Base-by-base conservation (phyloP, 108 stramenopile genomes). In the Epithemia pelagica region DNA sequence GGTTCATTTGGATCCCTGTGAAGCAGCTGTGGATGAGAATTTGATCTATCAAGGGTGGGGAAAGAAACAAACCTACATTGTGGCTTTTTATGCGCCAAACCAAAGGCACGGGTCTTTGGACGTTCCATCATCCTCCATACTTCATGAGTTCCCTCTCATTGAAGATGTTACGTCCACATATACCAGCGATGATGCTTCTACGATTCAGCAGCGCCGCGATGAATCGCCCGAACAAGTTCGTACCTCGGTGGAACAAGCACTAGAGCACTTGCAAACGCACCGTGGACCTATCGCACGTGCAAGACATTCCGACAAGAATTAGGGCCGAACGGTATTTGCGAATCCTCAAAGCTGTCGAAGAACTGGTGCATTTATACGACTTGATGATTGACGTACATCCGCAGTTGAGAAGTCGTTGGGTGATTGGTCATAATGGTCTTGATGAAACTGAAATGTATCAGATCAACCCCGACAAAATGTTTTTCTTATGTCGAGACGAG, bases 1-100 rank as follows among this genome's bases (percentile, higher is more conserved):
- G 85, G 67, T 86, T n/a, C 85, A 86, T 66, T 52, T 80, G 23
- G 85, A 86, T 74, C 85, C 85, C 46, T 86, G 85, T 65, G 82
- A 86, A 68, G 85, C 85, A 5, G 74, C 82, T 20, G 69, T 86
- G 8, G 85, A 86, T 68, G 64, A 83, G 30, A 80, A 82, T 52
- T 69, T 77, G 21, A 60, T 86, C 54, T 86, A 86, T 46, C 61
- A 83, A 60, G 76, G 70, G 5, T 86, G 85, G 85, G 82, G 85
- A 3, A 86, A 86, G 67, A 74, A 81, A 64, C 85, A 86, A 77
- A 83, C 82, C 20, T 82, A 78, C 54, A 83, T 86, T 51, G 28
- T 86, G 23, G 85, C 77, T 27, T 81, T 86, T 59, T 67, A 74
- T 66, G 82, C 71, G 28, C 79, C 82, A 24, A 19, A 23, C 1